Conservation (phyloP, 2,329 filamentous ascomycete genomes). For the Sclerotinia sclerotiorum region DNA sequence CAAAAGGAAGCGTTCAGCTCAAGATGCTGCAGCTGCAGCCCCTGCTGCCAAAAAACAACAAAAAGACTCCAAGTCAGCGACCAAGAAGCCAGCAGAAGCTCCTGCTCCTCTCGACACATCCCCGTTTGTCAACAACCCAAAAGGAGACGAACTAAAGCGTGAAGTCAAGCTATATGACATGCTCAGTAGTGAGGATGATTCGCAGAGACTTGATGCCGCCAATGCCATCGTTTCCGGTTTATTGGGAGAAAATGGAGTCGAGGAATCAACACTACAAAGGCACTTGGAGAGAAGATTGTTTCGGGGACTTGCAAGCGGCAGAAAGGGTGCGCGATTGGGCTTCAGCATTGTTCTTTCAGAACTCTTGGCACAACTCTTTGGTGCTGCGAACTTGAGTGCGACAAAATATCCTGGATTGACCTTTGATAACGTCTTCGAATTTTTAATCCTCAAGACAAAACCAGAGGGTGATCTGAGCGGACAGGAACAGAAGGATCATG, state of each 20-base stretch:
- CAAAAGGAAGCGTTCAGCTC: constrained; percentile 47
- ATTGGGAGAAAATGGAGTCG: constrained; percentile 49
- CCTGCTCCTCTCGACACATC: constrained; percentile 32
- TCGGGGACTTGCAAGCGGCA: constrained; percentile 82
- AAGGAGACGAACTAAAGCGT: constrained; percentile 54
- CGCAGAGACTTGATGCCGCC: constrained; percentile 58
- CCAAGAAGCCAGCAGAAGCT: constrained; percentile 25
- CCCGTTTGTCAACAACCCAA: constrained; percentile 54
- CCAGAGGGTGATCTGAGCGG: constrained; percentile 54
- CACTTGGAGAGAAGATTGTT: constrained; percentile 71
- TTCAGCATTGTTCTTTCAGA: constrained; percentile 89
- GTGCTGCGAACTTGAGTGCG: constrained; percentile 45
- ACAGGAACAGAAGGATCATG: constrained; percentile 82
- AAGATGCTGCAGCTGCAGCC: constrained; percentile 29
- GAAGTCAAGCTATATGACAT: constrained; percentile 61
- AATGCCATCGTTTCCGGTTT: constrained; percentile 58
- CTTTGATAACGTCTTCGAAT: constrained; percentile 55
- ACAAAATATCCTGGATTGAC: constrained; percentile 55
- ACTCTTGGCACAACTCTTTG: constrained; percentile 69
- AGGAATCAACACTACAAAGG: constrained; percentile 54
- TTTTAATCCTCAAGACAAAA: constrained; percentile 57
- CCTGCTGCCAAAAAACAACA: constrained; percentile 37
- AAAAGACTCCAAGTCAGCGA: constrained; percentile 24
- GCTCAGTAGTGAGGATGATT: constrained; percentile 58
- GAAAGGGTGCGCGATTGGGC: constrained; percentile 83